A percentile compares a stretch with the other conserved stretches of the same genome.
phyloP scores from a whole-genome alignment of 768 basidiomycete genomes.

The Tulasnella sp. region DNA sequence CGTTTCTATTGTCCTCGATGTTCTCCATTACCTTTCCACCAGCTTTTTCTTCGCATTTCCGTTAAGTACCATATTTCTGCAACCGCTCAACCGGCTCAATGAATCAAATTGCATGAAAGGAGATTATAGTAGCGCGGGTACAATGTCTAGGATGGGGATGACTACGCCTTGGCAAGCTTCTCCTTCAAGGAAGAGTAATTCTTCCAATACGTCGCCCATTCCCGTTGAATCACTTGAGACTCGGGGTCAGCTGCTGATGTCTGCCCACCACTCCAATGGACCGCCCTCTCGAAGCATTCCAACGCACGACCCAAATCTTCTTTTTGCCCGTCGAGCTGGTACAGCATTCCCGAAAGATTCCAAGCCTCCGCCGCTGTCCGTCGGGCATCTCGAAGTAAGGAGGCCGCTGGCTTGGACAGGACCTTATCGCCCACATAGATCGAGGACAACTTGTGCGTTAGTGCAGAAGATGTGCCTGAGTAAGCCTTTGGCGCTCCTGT shows the following conservation, averaged over 20 bases:
- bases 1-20: not conserved
- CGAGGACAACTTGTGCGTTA: slow-evolving; percentile 26
- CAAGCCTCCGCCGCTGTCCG: slow-evolving; percentile 67
- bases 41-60: not conserved
- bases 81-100: slow-evolving; percentile 1
- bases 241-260: slow-evolving; percentile 4
- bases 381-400: slow-evolving; percentile 59
- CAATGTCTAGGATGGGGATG: not conserved
- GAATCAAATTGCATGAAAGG: not conserved
- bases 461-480: slow-evolving; percentile 33
- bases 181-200: slow-evolving; percentile 15
- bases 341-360: slow-evolving; percentile 61
- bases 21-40: not conserved
- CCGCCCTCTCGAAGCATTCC: slow-evolving; percentile 59
- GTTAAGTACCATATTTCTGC: not conserved
- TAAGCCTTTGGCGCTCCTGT: slow-evolving; percentile 37
- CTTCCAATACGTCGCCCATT: slow-evolving; percentile 20
- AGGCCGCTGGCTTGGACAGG: slow-evolving; percentile 46
- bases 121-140: not conserved
- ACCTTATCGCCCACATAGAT: not conserved
- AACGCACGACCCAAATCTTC: slow-evolving; percentile 37
- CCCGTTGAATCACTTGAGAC: slow-evolving; percentile 7
- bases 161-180: not conserved
- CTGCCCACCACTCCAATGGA: slow-evolving; percentile 52
- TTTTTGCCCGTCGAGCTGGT: slow-evolving; percentile 35